Evolutionary conservation across 169 alveolate genomes (phyloP).

Genomic region (Condylostoma magnum): DNA sequence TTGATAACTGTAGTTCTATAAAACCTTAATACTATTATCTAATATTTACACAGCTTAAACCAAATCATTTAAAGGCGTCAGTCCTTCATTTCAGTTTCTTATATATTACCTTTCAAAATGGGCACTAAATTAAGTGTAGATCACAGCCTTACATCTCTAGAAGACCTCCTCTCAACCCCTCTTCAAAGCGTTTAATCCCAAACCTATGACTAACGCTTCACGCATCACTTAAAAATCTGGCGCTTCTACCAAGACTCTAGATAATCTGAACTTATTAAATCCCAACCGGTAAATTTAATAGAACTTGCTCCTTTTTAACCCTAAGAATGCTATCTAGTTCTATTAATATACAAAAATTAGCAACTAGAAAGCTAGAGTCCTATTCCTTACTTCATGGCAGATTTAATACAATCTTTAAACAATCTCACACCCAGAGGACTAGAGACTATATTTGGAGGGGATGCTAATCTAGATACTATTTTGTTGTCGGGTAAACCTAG

Average conservation of each 20-base stretch:
- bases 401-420: constrained; percentile 40
- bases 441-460: constrained; percentile 27
- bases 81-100: too few relatives aligned
- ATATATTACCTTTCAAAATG: too few relatives aligned
- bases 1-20: too few relatives aligned
- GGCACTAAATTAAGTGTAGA: neutral
- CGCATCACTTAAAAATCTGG: constrained; percentile 48
- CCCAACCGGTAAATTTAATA: constrained; percentile 35
- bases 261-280: constrained; percentile 30
- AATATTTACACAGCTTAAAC: too few relatives aligned
- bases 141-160: neutral
- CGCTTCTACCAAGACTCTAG: constrained; percentile 42
- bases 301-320: constrained; percentile 32
- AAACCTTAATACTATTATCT: too few relatives aligned
- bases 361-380: constrained; percentile 27
- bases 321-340: constrained; percentile 54
- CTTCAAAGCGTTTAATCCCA: neutral
- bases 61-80: too few relatives aligned
- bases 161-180: neutral
- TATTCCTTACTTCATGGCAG: constrained; percentile 51
- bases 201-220: neutral
- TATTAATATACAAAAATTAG: constrained; percentile 38
- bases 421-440: constrained; percentile 70
- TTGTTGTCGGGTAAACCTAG: constrained; percentile 41
- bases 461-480: constrained; percentile 35